Evolutionary conservation across 1,284 basidiomycete species (phyloP).

Genomic region (Cryptococcus jaspeensis): DNA sequence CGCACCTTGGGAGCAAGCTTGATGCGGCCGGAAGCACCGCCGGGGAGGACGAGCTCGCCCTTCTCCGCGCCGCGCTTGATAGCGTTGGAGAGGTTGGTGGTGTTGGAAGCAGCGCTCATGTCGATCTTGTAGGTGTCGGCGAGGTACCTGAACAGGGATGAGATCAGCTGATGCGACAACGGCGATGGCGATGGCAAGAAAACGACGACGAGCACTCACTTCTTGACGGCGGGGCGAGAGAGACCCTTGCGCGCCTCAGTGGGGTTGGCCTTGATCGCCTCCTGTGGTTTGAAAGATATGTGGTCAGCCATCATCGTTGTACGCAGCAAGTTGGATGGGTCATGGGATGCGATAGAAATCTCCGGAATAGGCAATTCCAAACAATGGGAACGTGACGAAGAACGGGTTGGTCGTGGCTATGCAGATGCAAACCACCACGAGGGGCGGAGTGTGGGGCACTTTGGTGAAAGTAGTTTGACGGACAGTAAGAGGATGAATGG

Average conservation of each 20-base stretch:
- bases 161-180: background rate
- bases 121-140: slow-evolving; percentile 75
- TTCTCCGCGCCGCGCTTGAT: slow-evolving; percentile 77
- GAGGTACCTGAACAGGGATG: slow-evolving; percentile 58
- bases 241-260: slow-evolving; percentile 81
- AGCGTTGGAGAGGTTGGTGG: slow-evolving; percentile 75
- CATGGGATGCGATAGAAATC: slow-evolving; percentile 12
- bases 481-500: slow-evolving; percentile 4
- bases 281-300: slow-evolving; percentile 47
- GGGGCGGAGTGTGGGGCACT: slow-evolving; percentile 1
- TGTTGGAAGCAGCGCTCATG: slow-evolving; percentile 69
- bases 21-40: slow-evolving; percentile 77
- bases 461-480: background rate
- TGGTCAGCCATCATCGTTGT: background rate
- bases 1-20: slow-evolving; percentile 60
- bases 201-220: slow-evolving; percentile 57
- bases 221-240: slow-evolving; percentile 89
- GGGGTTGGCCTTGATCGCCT: slow-evolving; percentile 72
- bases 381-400: background rate
- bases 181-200: slow-evolving; percentile 17
- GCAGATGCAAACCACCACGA: slow-evolving; percentile 3
- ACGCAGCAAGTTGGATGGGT: background rate
- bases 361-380: slow-evolving; percentile 34
- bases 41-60: slow-evolving; percentile 76
- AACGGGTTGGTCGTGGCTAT: background rate